Evolutionary conservation across 139 green algal genomes (phyloP), one percentile per base, ranked within the genome.

Genomic region (Coelastrella sp.): DNA sequence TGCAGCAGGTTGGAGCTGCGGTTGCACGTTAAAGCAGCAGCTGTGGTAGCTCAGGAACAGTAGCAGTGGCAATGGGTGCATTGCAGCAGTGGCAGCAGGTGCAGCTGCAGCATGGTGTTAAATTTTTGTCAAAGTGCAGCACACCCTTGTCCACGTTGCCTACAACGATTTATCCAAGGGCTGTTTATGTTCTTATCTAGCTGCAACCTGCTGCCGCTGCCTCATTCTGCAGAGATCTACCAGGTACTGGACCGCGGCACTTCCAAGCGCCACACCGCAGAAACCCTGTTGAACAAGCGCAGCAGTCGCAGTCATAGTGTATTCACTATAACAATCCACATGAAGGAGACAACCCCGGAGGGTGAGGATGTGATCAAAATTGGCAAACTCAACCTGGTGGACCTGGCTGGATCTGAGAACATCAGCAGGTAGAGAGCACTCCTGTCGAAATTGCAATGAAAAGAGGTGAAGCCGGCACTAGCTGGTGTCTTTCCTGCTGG

Each of bases 361-460:
- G 98, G 98, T 10, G 97, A 99, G 91, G 98, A 99, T 81, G 95
- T 99, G 6, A 98, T 99, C 89, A 99, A 99, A 85, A 96, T 97
- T 7, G 98, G 98, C 86, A 99, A 99, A 93, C 94, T 99, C 14
- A 99, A 99, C 94, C 96, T 99, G 35, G 98, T 99, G 78, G 98
- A 99, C 89, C 94, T 99, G 58, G 98, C 98, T 10, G 98, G 98
- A 35, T 97, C 92, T 0, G 98, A 99, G 90, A 99, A 99, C 93
- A 97, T 99, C 84, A 96, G 92, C 25, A 93, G 97, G 88, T 97
- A 89, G 5, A 96, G 86, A 14, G 75, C 78, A 66, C 63, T 70
- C 5, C 63, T 22, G 63, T 14, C 63, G 9, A 6, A 70, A 70
- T 17, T 6, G 63, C 63, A 70, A 49, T 49, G 35, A 49, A 49